phyloP scores from a whole-genome alignment of 306 rosid genomes.

The Rubus parviflorus region DNA sequence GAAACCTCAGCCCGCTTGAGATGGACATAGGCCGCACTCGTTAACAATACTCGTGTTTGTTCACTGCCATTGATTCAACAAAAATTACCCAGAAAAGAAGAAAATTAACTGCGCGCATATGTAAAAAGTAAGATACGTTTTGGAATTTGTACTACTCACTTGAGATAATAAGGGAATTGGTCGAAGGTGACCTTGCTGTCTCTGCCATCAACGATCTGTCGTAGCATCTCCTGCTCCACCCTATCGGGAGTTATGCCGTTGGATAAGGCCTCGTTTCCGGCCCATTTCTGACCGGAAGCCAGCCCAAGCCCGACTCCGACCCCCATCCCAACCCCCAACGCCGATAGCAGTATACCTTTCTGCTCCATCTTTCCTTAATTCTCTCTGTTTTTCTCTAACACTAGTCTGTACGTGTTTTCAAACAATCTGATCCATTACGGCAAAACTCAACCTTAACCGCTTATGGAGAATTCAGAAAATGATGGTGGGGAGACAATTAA shows the following conservation, averaged over 20 bases:
- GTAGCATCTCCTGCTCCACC: conserved; percentile 69
- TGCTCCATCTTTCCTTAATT: conserved; percentile 68
- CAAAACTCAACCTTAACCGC: neutral
- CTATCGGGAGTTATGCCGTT: conserved; percentile 44
- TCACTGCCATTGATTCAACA: conserved; percentile 50
- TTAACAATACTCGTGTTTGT: conserved; percentile 77
- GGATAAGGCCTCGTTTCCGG: conserved; percentile 24
- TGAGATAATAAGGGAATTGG: conserved; percentile 77
- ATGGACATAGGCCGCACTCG: conserved; percentile 97
- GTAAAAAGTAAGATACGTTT: no score
- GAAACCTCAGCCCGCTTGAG: conserved; percentile 84
- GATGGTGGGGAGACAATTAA: neutral
- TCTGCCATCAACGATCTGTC: conserved; percentile 63
- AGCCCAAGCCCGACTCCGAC: conserved; percentile 86
- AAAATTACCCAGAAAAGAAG: neutral
- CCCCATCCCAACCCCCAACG: conserved; percentile 83
- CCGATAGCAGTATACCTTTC: conserved; percentile 67
- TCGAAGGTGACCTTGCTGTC: conserved; percentile 74
- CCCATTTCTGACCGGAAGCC: conserved; percentile 79
- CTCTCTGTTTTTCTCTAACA: neutral
- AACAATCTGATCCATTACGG: neutral
- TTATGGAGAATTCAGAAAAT: neutral
- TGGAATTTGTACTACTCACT: conserved; percentile 28
- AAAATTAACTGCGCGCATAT: no score
- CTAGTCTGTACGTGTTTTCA: neutral